phyloP scores from a whole-genome alignment of 108 stramenopile genomes.

The Stephanodiscus triporus region DNA sequence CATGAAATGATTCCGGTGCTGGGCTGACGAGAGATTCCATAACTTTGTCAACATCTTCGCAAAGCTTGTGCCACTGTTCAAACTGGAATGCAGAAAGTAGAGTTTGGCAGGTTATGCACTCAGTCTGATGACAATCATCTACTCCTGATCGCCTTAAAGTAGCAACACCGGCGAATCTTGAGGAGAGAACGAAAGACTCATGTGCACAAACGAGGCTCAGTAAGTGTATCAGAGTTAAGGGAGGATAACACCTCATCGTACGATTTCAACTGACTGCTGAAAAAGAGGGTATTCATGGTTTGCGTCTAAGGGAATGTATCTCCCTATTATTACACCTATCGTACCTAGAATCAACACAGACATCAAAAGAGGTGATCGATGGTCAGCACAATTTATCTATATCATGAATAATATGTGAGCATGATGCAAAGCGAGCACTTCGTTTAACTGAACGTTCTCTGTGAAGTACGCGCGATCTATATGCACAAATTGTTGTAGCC shows the following conservation, averaged over 20 bases:
- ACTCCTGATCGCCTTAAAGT: background rate
- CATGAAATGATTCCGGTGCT: conserved; percentile 44
- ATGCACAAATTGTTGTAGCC: background rate
- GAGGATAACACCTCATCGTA: conserved; percentile 3
- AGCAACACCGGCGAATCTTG: background rate
- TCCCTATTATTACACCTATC: background rate
- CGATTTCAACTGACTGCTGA: background rate
- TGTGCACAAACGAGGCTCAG: background rate
- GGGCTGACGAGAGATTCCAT: conserved; percentile 35
- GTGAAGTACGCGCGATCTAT: background rate
- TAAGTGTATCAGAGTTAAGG: background rate
- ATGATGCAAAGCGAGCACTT: conserved; percentile 6
- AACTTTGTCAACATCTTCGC: conserved; percentile 32
- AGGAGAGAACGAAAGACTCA: background rate
- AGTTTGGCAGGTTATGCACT: conserved; percentile 1
- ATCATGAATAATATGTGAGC: background rate
- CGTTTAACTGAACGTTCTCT: background rate
- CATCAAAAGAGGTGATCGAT: background rate
- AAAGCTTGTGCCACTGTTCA: conserved; percentile 25
- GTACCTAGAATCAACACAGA: background rate
- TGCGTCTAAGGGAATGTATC: background rate
- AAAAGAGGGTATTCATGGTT: background rate
- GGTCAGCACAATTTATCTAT: background rate
- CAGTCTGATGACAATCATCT: background rate
- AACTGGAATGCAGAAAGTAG: background rate